phyloP scores from a whole-genome alignment of 169 alveolate species.

The Babesia caballi region DNA sequence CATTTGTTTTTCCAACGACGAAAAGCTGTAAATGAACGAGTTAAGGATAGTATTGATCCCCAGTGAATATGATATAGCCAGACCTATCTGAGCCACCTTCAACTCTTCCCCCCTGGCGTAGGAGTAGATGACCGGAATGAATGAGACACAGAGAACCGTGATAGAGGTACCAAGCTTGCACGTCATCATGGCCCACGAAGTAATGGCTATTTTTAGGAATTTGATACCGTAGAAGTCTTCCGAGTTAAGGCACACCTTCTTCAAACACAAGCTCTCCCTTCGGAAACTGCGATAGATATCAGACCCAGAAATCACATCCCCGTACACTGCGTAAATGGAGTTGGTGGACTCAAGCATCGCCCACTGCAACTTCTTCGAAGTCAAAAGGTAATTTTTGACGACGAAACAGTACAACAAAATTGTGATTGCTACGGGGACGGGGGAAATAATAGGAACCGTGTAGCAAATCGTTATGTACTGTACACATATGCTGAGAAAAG shows the following conservation, averaged over 20 bases:
- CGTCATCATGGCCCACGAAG: conserved; percentile 36
- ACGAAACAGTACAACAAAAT: conserved; percentile 8
- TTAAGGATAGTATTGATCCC: not conserved
- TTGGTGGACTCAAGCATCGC: conserved; percentile 20
- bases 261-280: conserved; percentile 37
- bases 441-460: conserved; percentile 24
- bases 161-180: conserved; percentile 1
- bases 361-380: conserved; percentile 40
- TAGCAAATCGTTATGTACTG: conserved; percentile 52
- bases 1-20: conserved; percentile 18
- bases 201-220: conserved; percentile 17
- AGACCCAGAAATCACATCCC: conserved; percentile 46
- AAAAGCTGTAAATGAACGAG: not conserved
- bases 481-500: conserved; percentile 16
- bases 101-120: conserved; percentile 2
- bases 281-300: conserved; percentile 37
- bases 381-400: conserved; percentile 2
- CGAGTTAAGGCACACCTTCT: conserved; percentile 6
- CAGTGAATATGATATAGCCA: conserved; percentile 1
- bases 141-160: not conserved
- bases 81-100: conserved; percentile 9
- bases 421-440: not conserved
- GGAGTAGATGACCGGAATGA: not conserved
- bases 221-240: conserved; percentile 19
- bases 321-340: conserved; percentile 41